Percentiles rank a stretch among this genome's conserved stretches.
These are phyloP conservation scores for Triangularia verruculosa DNA, from an alignment of 2,329 filamentous ascomycete species.

Conservation along the genomic window DNA sequence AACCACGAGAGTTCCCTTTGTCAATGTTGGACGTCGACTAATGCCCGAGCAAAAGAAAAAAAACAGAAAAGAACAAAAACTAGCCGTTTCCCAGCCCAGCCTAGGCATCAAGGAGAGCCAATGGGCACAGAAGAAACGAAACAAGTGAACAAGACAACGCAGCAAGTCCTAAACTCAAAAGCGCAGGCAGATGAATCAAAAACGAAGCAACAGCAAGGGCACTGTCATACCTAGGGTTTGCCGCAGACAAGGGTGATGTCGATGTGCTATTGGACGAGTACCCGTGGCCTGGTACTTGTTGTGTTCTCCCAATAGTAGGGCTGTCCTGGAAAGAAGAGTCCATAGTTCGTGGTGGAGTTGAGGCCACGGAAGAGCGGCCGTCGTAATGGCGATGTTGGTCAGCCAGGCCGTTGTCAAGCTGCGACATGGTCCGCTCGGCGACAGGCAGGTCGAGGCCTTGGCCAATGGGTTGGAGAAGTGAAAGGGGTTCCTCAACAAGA, in stretches of 20 bases:
- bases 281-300: conserved; percentile 28
- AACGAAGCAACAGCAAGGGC: background rate
- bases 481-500: conserved; percentile 35
- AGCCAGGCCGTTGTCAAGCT: conserved; percentile 45
- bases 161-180: background rate
- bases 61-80: background rate
- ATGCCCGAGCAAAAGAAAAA: background rate
- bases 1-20: conserved; percentile 4
- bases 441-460: conserved; percentile 20
- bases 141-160: background rate
- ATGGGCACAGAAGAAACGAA: conserved; percentile 2
- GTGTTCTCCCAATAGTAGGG: conserved; percentile 45
- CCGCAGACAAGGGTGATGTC: conserved; percentile 26
- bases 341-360: conserved; percentile 22
- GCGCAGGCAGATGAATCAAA: background rate
- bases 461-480: conserved; percentile 29
- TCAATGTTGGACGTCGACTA: background rate
- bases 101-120: conserved; percentile 7
- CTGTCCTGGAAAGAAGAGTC: conserved; percentile 39
- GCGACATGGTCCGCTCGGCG: conserved; percentile 52
- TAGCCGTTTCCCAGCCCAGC: background rate
- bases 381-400: conserved; percentile 29
- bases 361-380: conserved; percentile 20
- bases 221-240: conserved; percentile 25
- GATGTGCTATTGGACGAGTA: conserved; percentile 30